Evolutionary conservation across 2,329 filamentous ascomycete species (phyloP).

Genomic region (Fusarium gaditjirri): DNA sequence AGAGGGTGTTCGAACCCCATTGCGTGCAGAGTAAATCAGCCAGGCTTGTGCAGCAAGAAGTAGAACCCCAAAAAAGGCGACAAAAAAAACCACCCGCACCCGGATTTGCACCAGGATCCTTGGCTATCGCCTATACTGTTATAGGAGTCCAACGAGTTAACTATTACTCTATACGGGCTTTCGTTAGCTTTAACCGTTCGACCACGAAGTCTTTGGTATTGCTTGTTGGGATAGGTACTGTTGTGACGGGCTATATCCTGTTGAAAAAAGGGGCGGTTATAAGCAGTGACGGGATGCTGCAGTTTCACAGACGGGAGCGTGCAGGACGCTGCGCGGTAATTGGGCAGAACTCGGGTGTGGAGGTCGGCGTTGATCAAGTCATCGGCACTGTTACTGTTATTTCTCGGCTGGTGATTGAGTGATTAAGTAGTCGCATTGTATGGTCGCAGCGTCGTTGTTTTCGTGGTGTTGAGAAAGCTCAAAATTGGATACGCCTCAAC

Average conservation of each 20-base stretch:
- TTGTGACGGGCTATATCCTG: constrained; percentile 28
- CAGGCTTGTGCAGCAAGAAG: not conserved
- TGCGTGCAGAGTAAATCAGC: not conserved
- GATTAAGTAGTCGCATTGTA: not conserved
- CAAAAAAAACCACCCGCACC: constrained; percentile 43
- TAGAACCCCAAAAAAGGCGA: constrained; percentile 1
- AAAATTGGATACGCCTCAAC: not conserved
- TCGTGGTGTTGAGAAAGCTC: not conserved
- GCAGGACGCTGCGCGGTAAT: constrained; percentile 4
- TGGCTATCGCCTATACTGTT: constrained; percentile 47
- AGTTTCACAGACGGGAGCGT: constrained; percentile 20
- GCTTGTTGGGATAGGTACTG: constrained; percentile 22
- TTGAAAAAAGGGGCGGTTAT: not conserved
- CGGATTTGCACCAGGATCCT: constrained; percentile 53
- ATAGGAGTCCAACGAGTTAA: constrained; percentile 52
- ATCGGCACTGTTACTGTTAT: not conserved
- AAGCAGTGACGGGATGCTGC: constrained; percentile 34
- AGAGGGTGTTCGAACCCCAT: not conserved
- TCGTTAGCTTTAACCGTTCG: constrained; percentile 36
- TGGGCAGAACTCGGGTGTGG: not conserved
- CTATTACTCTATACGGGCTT: constrained; percentile 51
- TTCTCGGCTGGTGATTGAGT: not conserved
- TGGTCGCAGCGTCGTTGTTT: not conserved
- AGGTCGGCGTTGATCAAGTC: not conserved
- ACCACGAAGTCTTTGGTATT: constrained; percentile 20